Percentiles rank a stretch among this genome's conserved stretches.
These are phyloP conservation scores for Botrytis porri DNA, from an alignment of 2,329 filamentous ascomycete species.

Conservation along the genomic window DNA sequence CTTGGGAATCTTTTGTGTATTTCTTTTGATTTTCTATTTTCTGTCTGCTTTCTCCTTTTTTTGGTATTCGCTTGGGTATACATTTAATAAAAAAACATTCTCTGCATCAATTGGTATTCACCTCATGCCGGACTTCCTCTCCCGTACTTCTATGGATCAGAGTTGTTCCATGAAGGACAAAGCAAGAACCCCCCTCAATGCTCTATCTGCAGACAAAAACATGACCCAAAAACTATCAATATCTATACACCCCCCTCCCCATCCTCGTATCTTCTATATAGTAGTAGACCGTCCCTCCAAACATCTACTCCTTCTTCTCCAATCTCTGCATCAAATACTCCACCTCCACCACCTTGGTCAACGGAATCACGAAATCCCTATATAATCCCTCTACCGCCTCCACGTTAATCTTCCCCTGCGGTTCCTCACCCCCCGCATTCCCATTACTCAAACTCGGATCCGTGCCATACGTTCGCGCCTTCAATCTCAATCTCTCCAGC, in stretches of 20 bases:
- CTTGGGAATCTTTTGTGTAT: not conserved
- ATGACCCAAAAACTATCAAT: not conserved
- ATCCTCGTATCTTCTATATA: not conserved
- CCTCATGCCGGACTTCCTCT: not conserved
- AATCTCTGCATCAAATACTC: conserved; percentile 97
- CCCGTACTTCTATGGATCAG: not conserved
- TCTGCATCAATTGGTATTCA: not conserved
- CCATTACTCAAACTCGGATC: conserved; percentile 64
- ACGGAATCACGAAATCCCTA: conserved; percentile 85
- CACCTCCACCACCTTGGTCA: conserved; percentile 98
- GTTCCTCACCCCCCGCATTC: conserved; percentile 41
- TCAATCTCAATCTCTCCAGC: conserved; percentile 77
- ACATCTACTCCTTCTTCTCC: conserved; percentile 39
- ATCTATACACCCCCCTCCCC: not conserved
- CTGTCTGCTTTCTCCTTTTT: not conserved
- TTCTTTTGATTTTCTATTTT: not conserved
- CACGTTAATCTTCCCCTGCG: conserved; percentile 79
- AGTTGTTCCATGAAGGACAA: not conserved
- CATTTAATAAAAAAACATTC: not conserved
- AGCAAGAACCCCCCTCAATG: not conserved
- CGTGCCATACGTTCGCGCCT: conserved; percentile 89
- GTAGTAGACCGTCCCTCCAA: not conserved
- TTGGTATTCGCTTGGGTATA: not conserved
- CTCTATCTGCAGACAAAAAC: not conserved
- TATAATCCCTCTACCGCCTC: conserved; percentile 92